These are phyloP conservation scores for Verbascum thapsus DNA, from an alignment of 257 asterid genomes.

Conservation along the genomic window DNA sequence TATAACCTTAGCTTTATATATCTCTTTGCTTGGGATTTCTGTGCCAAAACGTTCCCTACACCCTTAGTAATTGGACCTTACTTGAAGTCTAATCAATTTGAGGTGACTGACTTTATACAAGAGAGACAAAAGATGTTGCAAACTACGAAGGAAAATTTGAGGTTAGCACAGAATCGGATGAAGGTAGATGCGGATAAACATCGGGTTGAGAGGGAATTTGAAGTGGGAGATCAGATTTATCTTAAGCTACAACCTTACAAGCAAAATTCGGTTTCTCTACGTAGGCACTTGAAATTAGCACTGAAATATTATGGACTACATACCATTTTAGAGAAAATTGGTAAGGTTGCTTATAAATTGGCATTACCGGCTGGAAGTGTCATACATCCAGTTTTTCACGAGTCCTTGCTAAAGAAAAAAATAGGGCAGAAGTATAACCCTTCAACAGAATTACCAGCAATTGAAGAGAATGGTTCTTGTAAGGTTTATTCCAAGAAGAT, in stretches of 20 bases:
- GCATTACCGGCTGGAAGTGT: slow-evolving; percentile 1
- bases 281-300: background rate
- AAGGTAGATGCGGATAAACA: background rate
- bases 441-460: too few species aligned
- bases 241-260: slow-evolving; percentile 15
- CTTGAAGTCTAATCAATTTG: too few species aligned
- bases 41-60: too few species aligned
- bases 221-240: slow-evolving; percentile 12
- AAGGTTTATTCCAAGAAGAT: too few species aligned
- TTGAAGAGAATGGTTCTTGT: too few species aligned
- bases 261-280: slow-evolving; percentile 1
- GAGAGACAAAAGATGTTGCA: too few species aligned
- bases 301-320: background rate
- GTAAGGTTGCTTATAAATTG: slow-evolving; percentile 12
- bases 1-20: too few species aligned
- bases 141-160: too few species aligned
- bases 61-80: too few species aligned
- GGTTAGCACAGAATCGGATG: background rate
- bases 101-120: too few species aligned
- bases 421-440: too few species aligned
- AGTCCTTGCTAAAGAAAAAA: background rate
- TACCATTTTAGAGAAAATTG: background rate
- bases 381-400: slow-evolving; percentile 21
- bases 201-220: background rate
- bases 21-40: too few species aligned